Evolutionary conservation across 768 basidiomycete genomes (phyloP), one percentile per base, ranked within the genome.

Genomic region (Steccherinum ochraceum): DNA sequence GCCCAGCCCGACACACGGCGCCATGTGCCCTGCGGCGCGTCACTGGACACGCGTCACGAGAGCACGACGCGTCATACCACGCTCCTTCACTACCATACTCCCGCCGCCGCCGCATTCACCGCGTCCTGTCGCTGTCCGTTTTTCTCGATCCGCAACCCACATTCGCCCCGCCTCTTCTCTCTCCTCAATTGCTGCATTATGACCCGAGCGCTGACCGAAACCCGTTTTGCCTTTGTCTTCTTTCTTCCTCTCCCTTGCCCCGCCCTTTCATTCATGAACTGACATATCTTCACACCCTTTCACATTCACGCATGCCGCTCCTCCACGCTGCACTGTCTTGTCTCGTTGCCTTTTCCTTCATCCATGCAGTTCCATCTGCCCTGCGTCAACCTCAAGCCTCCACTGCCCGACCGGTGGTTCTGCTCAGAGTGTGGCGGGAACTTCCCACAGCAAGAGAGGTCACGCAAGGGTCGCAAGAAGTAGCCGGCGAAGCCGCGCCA

Each of bases 331-430:
- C 41, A 43, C 41, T n/a, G n/a, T n/a, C n/a, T n/a, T n/a, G 41
- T 43, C 10, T 43, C n/a, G n/a, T 7, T 23, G 41, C 41, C 41
- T 7, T 43, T 43, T 18, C 7, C 18, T 5, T 23, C 10, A 5
- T n/a, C n/a, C n/a, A n/a, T 46, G 24, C 60, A 84, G 83, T 84
- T 83, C 69, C 83, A 84, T 57, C 72, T 84, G 27, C 70, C 72
- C 11, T 84, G 82, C 56, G 79, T 84, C 50, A 75, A 72, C 50
- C 63, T 84, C 48, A 79, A 76, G 56, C 73, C 75, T 20, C 77
- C 77, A 23, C 67, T 80, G 48, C 80, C 80, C 5, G 79, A 81
- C 48, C 64, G 63, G 13, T 83, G 81, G 81, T 82, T 72, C 53
- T 83, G 81, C 56, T 68, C 76, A 5, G 74, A 77, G n/a, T 84